Evolutionary conservation across 169 alveolate genomes (phyloP), one percentile per base, ranked within the genome.

Genomic region (Ichthyophthirius multifiliis): DNA sequence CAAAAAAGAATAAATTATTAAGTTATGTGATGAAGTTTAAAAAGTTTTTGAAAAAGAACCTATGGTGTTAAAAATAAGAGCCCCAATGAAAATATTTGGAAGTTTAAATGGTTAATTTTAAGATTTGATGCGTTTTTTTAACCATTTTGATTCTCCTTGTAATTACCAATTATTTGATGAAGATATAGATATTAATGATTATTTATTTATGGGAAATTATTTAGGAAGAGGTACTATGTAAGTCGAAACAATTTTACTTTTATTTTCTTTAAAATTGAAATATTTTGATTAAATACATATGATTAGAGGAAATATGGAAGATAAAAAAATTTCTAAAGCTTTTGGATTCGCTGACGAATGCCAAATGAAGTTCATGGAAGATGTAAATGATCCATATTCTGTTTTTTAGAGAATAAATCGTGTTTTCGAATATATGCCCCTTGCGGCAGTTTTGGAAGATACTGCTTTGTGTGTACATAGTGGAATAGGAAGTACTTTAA

Each of bases 261-360:
- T 98, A 32, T 96, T 98, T 91, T 98, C 99, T 1, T 89, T 98
- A 37, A 98, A 98, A 80, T 88, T 94, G 23, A 96, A 95, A 73
- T 97, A 95, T 76, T 99, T 99, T 23, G 96, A 94, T 73, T 99
- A 98, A 90, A 94, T 98, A 32, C 99, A 98, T 83, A 78, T 98
- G 85, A 89, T 98, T 23, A 88, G 99, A 76, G 99, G 99, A 1
- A 97, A 97, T 85, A 99, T 97, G 84, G 99, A 98, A 93, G 99
- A 98, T 85, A 98, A 98, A 45, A 95, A 99, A 65, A 98, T 98
- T 74, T 98, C 98, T 65, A 93, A 98, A 65, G 93, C 98, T 23
- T 98, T 98, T 87, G 99, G 99, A 4, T 98, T 98, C 86, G 98
- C 97, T 43, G 99, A 98, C 76, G 99, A 98, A 84, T 98, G 99